Base-by-base conservation (phyloP, 768 basidiomycete species). In the Scleroderma bovista region DNA sequence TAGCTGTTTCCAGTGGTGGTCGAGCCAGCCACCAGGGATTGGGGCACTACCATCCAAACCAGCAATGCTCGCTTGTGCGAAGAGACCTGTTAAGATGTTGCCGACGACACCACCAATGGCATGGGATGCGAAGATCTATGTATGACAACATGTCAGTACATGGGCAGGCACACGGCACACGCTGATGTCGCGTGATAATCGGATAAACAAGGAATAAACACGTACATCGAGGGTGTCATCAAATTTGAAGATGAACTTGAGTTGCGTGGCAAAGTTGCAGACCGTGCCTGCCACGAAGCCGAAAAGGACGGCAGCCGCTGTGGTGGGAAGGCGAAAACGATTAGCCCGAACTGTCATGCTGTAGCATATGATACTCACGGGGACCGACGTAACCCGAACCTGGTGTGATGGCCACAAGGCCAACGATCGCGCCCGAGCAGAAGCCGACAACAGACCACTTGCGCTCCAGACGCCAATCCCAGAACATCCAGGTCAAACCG, bases 401-500 rank as follows among this genome's bases (percentile, higher is more conserved):
- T n/a, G 88, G 89, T 0, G 88, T 91, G 52, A 93, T 93, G 26
- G 88, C 89, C 17, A 95, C 93, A 3, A 93, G 80, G 38, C 93
- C 95, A 8, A 84, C 75, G 51, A 97, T 90, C 31, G 92, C 91
- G 17, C 95, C 95, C 3, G 93, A 93, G 69, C 95, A 98, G 72
- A 95, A 95, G 7, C 93, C 93, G 52, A 97, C 91, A 1, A 81
- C 86, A 45, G 81, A 84, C 93, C 93, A 96, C 64, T 96, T 95
- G 66, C 78, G 79, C 69, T 96, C 94, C 42, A 96, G 77, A 51
- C 94, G 84, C 69, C 82, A 97, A 73, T 98, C 94, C 89, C 83
- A 88, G 47, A 93, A 68, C 90, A 94, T 93, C 91, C 92, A 95
- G 3, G 87, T 88, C 51, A 94, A 54, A 4, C 90, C 92, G 36